Percentiles rank a stretch among this genome's conserved stretches.
These are phyloP conservation scores for Chytridiales sp. DNA, from an alignment of 371 early-diverging fungal species.

Conservation along the genomic window DNA sequence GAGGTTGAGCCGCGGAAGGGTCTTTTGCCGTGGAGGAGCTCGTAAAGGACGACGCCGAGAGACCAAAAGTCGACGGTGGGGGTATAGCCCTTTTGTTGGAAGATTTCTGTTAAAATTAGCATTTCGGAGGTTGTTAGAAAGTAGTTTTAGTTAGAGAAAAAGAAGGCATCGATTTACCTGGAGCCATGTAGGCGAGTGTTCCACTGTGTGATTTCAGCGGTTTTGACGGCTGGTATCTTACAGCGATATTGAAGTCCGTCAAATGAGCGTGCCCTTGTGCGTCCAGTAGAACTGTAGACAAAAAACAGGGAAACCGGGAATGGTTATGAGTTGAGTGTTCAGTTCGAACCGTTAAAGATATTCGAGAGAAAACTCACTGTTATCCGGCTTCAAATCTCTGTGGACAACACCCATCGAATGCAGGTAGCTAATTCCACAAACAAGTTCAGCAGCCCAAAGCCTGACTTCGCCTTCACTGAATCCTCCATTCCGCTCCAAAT, in stretches of 20 bases:
- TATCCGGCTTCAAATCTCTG: conserved; percentile 55
- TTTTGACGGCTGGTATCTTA: conserved; percentile 35
- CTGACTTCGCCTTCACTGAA: conserved; percentile 72
- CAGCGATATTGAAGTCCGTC: conserved; percentile 62
- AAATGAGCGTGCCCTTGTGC: conserved; percentile 50
- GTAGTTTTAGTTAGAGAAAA: no score
- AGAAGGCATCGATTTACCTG: no score
- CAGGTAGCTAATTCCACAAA: conserved; percentile 71
- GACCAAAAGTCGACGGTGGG: conserved; percentile 87
- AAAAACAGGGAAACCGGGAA: not conserved
- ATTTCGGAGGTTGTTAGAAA: no score
- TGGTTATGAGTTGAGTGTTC: not conserved
- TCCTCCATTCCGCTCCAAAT: conserved; percentile 61
- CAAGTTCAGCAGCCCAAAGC: conserved; percentile 77
- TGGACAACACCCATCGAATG: conserved; percentile 77
- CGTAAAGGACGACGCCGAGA: conserved; percentile 81
- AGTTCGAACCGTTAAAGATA: not conserved
- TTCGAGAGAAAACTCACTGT: conserved; percentile 23
- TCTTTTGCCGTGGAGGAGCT: conserved; percentile 88
- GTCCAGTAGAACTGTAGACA: conserved; percentile 11
- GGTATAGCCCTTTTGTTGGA: conserved; percentile 66
- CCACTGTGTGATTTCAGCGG: conserved; percentile 47
- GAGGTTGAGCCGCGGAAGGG: no score
- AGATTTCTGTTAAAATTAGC: no score
- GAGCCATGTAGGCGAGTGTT: conserved; percentile 68